phyloP scores from a whole-genome alignment of 148 eudicot species.

The Arctostaphylos glauca region DNA sequence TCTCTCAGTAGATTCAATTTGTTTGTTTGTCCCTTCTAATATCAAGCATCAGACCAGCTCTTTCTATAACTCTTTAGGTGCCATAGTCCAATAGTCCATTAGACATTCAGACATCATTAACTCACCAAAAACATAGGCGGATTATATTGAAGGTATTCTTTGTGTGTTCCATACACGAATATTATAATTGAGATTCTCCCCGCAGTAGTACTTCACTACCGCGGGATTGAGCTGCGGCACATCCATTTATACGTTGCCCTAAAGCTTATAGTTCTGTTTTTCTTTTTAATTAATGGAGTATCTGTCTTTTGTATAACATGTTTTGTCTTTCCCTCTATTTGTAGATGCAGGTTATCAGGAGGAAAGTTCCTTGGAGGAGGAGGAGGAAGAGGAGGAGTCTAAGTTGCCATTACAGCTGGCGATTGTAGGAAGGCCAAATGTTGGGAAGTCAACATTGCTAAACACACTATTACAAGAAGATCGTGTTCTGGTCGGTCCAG shows the following conservation, averaged over 20 bases:
- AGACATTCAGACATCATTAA: background rate
- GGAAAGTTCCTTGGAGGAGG: constrained; percentile 34
- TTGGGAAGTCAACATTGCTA: constrained; percentile 89
- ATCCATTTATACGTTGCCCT: background rate
- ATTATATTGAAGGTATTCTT: background rate
- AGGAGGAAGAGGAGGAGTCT: constrained; percentile 66
- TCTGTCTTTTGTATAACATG: background rate
- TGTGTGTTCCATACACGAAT: background rate
- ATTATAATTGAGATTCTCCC: background rate
- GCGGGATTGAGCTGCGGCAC: background rate
- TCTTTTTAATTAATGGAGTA: background rate
- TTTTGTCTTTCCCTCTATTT: background rate
- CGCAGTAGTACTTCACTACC: background rate
- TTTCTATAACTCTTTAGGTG: background rate
- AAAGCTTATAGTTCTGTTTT: background rate
- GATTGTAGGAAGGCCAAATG: constrained; percentile 91
- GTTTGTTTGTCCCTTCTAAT: background rate
- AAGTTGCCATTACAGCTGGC: constrained; percentile 90
- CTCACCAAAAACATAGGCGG: background rate
- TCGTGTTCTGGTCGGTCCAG: constrained; percentile 96
- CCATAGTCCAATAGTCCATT: background rate
- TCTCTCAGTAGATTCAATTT: background rate
- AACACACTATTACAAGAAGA: constrained; percentile 90
- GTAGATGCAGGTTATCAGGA: constrained; percentile 40
- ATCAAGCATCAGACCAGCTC: background rate